phyloP scores from a whole-genome alignment of 441 rosid genomes.

The Rhodomyrtus psidioides region DNA sequence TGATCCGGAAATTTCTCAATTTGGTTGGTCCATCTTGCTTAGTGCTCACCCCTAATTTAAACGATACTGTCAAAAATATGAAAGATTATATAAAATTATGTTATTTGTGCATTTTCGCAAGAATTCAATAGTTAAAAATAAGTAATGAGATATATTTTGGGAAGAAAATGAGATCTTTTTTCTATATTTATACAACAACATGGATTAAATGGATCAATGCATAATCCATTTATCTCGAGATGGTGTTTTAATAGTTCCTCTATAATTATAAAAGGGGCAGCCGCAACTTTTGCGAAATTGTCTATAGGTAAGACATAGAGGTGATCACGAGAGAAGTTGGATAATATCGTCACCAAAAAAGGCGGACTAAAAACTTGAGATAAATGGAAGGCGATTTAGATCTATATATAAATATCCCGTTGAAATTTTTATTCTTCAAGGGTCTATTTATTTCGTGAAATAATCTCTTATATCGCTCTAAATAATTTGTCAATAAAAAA shows the following conservation, averaged over 20 bases:
- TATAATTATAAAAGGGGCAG: not conserved
- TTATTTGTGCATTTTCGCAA: not conserved
- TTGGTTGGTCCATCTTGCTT: too few relatives aligned
- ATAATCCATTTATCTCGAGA: not conserved
- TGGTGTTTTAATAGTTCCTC: not conserved
- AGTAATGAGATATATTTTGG: not conserved
- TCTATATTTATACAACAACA: not conserved
- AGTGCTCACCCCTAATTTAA: too few relatives aligned
- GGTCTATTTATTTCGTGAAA: too few relatives aligned
- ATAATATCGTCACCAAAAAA: fast-evolving
- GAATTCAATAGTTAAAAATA: not conserved
- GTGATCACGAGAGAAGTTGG: not conserved
- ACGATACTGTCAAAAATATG: not conserved
- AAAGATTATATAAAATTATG: not conserved
- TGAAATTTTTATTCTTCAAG: not conserved
- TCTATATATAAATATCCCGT: not conserved
- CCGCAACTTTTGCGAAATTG: not conserved
- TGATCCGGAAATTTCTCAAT: too few relatives aligned
- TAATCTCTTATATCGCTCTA: too few relatives aligned
- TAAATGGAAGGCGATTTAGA: not conserved
- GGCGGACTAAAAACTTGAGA: fast-evolving
- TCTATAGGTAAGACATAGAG: fast-evolving
- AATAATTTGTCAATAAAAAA: too few relatives aligned
- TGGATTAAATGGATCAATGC: not conserved
- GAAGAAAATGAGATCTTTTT: not conserved